phyloP scores from a whole-genome alignment of 768 basidiomycete species.

The Dictyophora rubrovolvata region DNA sequence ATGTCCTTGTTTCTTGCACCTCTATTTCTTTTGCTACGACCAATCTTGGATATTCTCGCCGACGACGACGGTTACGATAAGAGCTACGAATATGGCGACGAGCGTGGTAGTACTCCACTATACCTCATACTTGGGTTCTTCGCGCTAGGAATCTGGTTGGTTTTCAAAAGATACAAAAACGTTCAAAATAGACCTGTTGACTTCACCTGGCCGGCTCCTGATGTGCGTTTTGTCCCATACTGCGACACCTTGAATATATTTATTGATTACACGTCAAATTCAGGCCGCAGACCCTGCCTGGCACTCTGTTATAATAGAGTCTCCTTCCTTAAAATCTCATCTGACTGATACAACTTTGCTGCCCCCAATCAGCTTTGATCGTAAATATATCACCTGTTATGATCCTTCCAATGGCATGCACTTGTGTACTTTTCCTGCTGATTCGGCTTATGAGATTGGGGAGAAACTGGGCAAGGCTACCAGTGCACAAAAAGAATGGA shows the following conservation, averaged over 20 bases:
- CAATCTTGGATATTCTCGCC: not conserved
- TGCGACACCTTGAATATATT: conserved; percentile 2
- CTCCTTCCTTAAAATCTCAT: conserved; percentile 61
- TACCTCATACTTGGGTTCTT: conserved; percentile 64
- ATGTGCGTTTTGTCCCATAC: conserved; percentile 30
- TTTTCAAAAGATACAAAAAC: conserved; percentile 64
- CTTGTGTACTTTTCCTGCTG: conserved; percentile 67
- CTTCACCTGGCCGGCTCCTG: conserved; percentile 49
- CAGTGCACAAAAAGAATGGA: conserved; percentile 65
- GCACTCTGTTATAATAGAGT: conserved; percentile 41
- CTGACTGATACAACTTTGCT: conserved; percentile 41
- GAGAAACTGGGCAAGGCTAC: conserved; percentile 59
- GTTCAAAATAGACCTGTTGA: conserved; percentile 63
- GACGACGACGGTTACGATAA: not conserved
- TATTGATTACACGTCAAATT: conserved; percentile 13
- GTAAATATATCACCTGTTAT: conserved; percentile 78
- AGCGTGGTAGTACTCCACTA: conserved; percentile 18
- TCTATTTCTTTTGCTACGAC: not conserved
- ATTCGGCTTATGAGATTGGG: conserved; percentile 60
- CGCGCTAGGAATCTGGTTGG: conserved; percentile 70
- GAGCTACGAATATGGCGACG: not conserved
- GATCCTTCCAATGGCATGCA: conserved; percentile 87
- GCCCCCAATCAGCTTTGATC: conserved; percentile 34
- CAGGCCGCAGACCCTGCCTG: conserved; percentile 53
- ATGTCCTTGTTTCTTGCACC: not conserved